Evolutionary conservation across 164 flowering plant genomes (phyloP).

Genomic region (Annona squamosa): DNA sequence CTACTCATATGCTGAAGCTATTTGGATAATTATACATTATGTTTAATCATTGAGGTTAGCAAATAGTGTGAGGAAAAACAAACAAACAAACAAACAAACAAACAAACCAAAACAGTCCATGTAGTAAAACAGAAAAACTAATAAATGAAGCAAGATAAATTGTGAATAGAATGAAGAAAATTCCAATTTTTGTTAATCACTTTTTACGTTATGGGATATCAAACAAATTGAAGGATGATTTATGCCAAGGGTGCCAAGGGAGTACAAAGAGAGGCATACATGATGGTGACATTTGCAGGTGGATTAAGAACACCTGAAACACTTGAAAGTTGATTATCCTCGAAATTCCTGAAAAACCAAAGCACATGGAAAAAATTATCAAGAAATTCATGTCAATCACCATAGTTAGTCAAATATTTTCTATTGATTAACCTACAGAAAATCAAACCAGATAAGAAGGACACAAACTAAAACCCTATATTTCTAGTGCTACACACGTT

Average conservation of each 20-base stretch:
- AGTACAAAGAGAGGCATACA: conserved; percentile 29
- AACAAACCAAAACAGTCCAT: no score
- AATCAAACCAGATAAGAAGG: background rate
- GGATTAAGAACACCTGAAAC: conserved; percentile 38
- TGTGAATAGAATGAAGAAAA: no score
- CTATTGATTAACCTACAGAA: background rate
- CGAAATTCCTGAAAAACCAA: conserved; percentile 58
- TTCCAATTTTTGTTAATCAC: no score
- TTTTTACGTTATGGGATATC: background rate
- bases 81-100: no score
- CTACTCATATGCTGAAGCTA: no score
- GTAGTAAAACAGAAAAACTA: no score
- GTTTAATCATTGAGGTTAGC: no score
- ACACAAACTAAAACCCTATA: background rate
- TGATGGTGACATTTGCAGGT: conserved; percentile 63
- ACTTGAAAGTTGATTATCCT: conserved; percentile 51
- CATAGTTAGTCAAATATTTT: background rate
- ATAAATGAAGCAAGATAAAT: no score
- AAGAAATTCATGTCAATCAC: background rate
- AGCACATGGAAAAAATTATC: background rate
- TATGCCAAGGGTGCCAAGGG: background rate
- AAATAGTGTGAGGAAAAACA: no score
- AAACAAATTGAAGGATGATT: background rate
- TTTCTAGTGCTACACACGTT: background rate
- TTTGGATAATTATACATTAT: no score